Base-by-base conservation (phyloP, 768 basidiomycete genomes). In the Trametes cingulata region DNA sequence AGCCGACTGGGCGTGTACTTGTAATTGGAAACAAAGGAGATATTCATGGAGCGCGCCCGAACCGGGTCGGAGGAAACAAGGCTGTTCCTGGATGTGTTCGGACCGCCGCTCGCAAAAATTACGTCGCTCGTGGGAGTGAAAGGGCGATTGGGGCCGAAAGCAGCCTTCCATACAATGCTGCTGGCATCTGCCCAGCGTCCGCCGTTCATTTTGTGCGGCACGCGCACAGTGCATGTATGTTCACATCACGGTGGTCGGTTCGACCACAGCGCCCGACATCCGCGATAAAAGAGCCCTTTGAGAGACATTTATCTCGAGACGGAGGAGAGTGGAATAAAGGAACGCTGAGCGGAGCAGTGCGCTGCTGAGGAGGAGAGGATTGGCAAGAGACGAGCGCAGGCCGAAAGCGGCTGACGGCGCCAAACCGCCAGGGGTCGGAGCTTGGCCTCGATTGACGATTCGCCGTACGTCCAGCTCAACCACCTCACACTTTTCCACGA, bases 341-440 rank as follows among this genome's bases (percentile, higher is more conserved):
- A 35, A 27, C 7, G 35, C 10, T 41, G 41, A 25, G 24, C 7
- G 42, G 19, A 8, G 42, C 39, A 41, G 39, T 22, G 48, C 29
- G 29, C 29, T 4, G 29, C 10, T 6, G 22, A 17, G 49, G 22
- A 20, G 45, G 17, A 25, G 35, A 24, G 25, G 15, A 52, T 22
- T 52, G 51, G 37, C 46, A 58, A 53, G 56, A 56, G 61, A 52
- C 52, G 61, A 57, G 52, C 52, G 48, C 27, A 50, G 33, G 61
- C 61, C 61, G 33, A 49, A 58, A 58, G 61, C 56, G 61, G 61
- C 61, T 63, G 48, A 63, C 61, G 61, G 61, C 61, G 61, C 48
- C 52, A 54, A 63, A 63, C 43, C 37, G 55, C 48, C 60, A 61
- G 60, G 60, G 41, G 61, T 56, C 61, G 54, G 61, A 63, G 60